Evolutionary conservation across 2,329 filamentous ascomycete species (phyloP).

Genomic region (Pezicula radicicola): DNA sequence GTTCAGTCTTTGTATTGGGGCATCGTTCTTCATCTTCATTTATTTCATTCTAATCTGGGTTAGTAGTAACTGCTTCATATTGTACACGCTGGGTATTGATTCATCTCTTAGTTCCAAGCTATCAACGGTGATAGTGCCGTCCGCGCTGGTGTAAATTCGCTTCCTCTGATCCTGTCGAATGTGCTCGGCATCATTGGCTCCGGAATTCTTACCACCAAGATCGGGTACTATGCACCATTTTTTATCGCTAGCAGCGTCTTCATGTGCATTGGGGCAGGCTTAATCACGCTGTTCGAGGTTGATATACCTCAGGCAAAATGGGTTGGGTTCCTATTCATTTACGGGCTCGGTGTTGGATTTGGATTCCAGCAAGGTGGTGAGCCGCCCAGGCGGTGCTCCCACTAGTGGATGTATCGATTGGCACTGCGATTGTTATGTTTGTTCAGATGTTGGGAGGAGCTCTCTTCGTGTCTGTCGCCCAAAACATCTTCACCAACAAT

Average conservation of each 20-base stretch:
- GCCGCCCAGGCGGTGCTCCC: conserved; percentile 16
- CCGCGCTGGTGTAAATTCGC: conserved; percentile 32
- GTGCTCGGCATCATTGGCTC: conserved; percentile 22
- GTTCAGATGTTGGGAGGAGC: conserved; percentile 29
- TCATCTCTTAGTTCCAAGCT: conserved; percentile 43
- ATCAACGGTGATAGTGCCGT: conserved; percentile 34
- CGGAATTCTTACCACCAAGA: conserved; percentile 27
- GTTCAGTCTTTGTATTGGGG: conserved; percentile 26
- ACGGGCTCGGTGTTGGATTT: conserved; percentile 17
- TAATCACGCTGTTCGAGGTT: conserved; percentile 32
- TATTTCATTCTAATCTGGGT: conserved; percentile 33
- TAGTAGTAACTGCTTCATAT: not conserved
- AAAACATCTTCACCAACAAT: conserved; percentile 18
- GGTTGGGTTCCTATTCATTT: conserved; percentile 21
- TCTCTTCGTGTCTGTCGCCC: conserved; percentile 27
- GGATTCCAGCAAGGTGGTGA: conserved; percentile 13
- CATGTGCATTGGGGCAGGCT: conserved; percentile 33
- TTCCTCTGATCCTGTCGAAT: conserved; percentile 26
- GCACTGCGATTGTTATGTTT: conserved; percentile 26
- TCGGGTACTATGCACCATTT: conserved; percentile 22
- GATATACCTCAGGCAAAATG: conserved; percentile 30
- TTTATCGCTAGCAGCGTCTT: conserved; percentile 9
- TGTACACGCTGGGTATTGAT: not conserved
- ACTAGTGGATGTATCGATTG: conserved; percentile 15
- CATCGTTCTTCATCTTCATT: conserved; percentile 16